Base-by-base conservation (phyloP, 1,284 basidiomycete species). In the Moesziomyces sp. region DNA sequence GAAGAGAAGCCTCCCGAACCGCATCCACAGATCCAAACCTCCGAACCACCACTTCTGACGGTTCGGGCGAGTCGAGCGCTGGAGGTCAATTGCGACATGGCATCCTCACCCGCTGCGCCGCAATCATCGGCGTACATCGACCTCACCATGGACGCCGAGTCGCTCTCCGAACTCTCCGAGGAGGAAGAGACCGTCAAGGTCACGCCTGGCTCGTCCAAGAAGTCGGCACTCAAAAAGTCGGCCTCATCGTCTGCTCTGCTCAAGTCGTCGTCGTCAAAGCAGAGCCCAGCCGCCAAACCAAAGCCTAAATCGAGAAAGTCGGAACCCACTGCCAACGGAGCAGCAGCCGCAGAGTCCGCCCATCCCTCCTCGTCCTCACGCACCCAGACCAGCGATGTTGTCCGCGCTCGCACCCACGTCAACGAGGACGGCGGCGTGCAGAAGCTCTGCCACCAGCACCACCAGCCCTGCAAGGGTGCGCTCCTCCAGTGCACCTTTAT, bases 401-500 rank as follows among this genome's bases (percentile, higher is more conserved):
- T 67, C 19, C 63, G 63, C 28, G 51, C 63, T 48, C 63, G 63
- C 13, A 72, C 69, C 21, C 69, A 72, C 30, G 59, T 72, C 52
- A 72, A 72, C 28, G 44, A 13, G 30, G 35, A 58, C 21, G 69
- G 46, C 26, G 54, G 55, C 8, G 49, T 47, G 6, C 33, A 43
- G 21, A 68, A 68, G 51, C 47, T 68, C 42, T 74, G 71, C 43
- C 71, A 74, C 23, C 71, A 74, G 35, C 71, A 74, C 35, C 71
- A 63, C 33, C 61, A 60, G 35, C 50, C 58, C 16, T 74, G 71
- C 61, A 68, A 64, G 8, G 61, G 65, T 42, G 38, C 71, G 45
- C 35, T 74, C 6, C 57, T 74, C 14, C 60, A 74, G 44, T 74
- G 71, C 61, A 74, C 71, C 35, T 74, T 74, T 52, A 63, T 74